These are phyloP conservation scores for Tulasnella sp. DNA, from an alignment of 768 basidiomycete species.

Conservation along the genomic window DNA sequence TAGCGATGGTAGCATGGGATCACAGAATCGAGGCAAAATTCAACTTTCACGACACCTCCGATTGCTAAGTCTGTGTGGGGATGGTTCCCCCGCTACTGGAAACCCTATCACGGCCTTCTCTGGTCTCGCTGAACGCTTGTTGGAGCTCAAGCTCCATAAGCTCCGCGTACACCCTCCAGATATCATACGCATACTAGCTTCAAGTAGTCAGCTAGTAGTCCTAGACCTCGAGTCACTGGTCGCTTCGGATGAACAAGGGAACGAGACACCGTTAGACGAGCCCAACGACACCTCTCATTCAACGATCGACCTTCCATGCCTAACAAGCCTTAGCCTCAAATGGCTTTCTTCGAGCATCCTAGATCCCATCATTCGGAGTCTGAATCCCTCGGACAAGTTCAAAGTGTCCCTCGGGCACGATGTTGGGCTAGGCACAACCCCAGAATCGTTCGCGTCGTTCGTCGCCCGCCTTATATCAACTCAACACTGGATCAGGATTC, in stretches of 20 bases:
- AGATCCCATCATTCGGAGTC: background rate
- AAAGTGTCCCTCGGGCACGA: background rate
- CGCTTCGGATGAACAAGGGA: background rate
- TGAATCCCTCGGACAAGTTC: background rate
- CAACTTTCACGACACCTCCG: background rate
- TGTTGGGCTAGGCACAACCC: background rate
- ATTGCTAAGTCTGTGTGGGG: background rate
- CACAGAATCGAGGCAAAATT: background rate
- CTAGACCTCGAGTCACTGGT: background rate
- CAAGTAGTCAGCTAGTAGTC: background rate
- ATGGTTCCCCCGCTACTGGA: background rate
- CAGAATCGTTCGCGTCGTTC: background rate
- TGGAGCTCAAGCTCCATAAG: background rate
- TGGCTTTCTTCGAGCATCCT: background rate
- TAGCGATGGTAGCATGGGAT: background rate
- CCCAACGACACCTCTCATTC: background rate
- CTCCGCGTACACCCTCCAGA: background rate
- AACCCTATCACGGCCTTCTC: background rate
- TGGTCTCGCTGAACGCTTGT: background rate
- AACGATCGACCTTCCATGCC: background rate
- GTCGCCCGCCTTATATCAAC: background rate
- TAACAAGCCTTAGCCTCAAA: background rate
- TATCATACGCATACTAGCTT: background rate
- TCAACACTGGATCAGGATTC: background rate
- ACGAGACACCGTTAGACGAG: background rate